Evolutionary conservation across 164 flowering plant species (phyloP).

Genomic region (Berberis vulgaris): DNA sequence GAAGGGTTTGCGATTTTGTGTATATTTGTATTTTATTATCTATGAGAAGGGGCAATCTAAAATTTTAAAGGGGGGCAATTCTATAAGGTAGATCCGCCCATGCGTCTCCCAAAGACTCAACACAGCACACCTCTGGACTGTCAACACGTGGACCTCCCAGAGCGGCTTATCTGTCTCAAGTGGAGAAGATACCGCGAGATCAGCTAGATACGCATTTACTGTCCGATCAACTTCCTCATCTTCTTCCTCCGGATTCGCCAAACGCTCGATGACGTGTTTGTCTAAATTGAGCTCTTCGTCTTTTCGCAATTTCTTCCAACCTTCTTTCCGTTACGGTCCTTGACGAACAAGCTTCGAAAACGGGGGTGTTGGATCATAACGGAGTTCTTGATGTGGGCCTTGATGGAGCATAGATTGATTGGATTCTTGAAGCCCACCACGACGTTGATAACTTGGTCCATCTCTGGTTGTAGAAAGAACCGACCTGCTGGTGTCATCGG

Average conservation of each 20-base stretch:
- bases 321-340: slow-evolving; percentile 32
- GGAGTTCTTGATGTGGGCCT: slow-evolving; percentile 19
- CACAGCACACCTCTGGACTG: slow-evolving; percentile 27
- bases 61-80: too few relatives aligned
- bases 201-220: slow-evolving; percentile 43
- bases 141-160: slow-evolving; percentile 58
- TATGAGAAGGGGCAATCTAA: too few relatives aligned
- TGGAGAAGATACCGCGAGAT: slow-evolving; percentile 38
- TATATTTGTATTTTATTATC: too few relatives aligned
- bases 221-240: slow-evolving; percentile 13
- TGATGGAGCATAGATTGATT: slow-evolving; percentile 25
- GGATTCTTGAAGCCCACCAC: slow-evolving; percentile 25
- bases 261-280: slow-evolving; percentile 28
- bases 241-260: not conserved
- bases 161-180: slow-evolving; percentile 43
- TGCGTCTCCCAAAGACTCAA: too few relatives aligned
- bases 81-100: too few relatives aligned
- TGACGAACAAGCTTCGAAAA: slow-evolving; percentile 45
- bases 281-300: too few relatives aligned
- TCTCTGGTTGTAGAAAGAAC: slow-evolving; percentile 36
- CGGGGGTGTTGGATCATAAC: slow-evolving; percentile 44
- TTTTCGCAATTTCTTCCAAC: slow-evolving; percentile 23
- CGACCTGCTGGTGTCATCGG: slow-evolving; percentile 55
- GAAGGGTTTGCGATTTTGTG: too few relatives aligned
- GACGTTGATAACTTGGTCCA: slow-evolving; percentile 37